These are phyloP conservation scores for Diutina neorugosa DNA, from an alignment of 1,139 yeast genomes.

Conservation along the genomic window DNA sequence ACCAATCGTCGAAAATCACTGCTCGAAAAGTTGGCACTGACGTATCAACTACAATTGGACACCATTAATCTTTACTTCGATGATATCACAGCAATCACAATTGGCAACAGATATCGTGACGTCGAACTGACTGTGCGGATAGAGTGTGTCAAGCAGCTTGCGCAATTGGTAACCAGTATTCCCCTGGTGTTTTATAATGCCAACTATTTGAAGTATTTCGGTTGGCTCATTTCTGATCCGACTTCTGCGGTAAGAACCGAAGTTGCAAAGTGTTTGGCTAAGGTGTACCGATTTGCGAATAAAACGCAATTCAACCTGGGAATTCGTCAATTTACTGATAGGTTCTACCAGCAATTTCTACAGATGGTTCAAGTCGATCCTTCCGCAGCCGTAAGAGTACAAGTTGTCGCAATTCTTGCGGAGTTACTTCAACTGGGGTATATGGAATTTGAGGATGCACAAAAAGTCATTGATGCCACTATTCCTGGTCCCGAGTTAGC, in stretches of 20 bases:
- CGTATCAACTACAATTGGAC: constrained; percentile 37
- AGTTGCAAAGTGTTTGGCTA: constrained; percentile 45
- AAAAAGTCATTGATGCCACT: constrained; percentile 29
- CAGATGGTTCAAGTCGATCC: constrained; percentile 31
- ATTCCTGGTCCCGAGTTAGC: neutral
- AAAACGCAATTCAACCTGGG: constrained; percentile 20
- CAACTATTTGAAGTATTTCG: constrained; percentile 61
- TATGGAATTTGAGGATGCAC: constrained; percentile 19
- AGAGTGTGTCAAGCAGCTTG: constrained; percentile 51
- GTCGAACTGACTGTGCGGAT: constrained; percentile 60
- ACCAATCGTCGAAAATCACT: neutral
- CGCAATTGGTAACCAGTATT: constrained; percentile 55
- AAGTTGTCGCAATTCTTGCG: neutral
- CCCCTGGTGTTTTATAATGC: constrained; percentile 68
- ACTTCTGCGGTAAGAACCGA: constrained; percentile 50
- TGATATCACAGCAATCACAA: constrained; percentile 56
- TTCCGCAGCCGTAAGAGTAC: neutral
- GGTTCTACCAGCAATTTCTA: constrained; percentile 52
- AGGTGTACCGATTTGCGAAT: constrained; percentile 26
- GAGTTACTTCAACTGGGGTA: neutral
- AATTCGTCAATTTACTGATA: constrained; percentile 59
- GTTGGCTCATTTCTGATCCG: constrained; percentile 75
- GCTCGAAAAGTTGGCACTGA: constrained; percentile 25
- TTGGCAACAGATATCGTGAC: constrained; percentile 73
- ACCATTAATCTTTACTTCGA: constrained; percentile 44